Evolutionary conservation across 495 filamentous ascomycete genomes (phyloP).

Genomic region (Aspergillus sclerotioniger): DNA sequence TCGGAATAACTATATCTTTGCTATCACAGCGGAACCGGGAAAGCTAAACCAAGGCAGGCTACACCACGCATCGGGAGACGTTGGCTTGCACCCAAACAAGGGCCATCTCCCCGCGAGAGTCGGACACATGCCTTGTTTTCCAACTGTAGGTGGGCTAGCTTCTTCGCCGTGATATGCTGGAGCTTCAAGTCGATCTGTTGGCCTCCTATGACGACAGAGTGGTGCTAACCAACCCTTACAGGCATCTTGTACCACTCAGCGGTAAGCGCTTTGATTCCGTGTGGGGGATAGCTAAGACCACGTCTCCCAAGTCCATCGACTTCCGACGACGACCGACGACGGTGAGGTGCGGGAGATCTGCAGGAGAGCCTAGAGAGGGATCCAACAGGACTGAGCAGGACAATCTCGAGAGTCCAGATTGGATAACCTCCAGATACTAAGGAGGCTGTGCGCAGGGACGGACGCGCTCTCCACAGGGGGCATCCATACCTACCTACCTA

Average conservation of each 20-base stretch:
- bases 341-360: neutral
- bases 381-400: too few species aligned
- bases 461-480: too few species aligned
- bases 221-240: neutral
- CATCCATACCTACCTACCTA: too few species aligned
- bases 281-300: neutral
- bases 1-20: constrained; percentile 12
- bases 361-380: neutral
- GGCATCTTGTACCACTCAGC: neutral
- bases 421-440: too few species aligned
- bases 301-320: neutral
- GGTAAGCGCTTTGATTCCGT: neutral
- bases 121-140: neutral
- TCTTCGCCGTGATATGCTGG: neutral
- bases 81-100: neutral
- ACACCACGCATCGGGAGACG: too few species aligned
- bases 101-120: neutral
- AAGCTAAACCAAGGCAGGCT: neutral
- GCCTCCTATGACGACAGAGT: neutral
- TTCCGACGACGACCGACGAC: neutral
- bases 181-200: neutral
- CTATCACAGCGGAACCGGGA: neutral
- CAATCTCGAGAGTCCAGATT: too few species aligned
- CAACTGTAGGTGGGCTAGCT: neutral
- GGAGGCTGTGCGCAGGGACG: too few species aligned